A percentile compares a stretch with the other conserved stretches of the same genome.
Conservation (phyloP, 129 eudicot genomes). For the Saussurea involucrata region DNA sequence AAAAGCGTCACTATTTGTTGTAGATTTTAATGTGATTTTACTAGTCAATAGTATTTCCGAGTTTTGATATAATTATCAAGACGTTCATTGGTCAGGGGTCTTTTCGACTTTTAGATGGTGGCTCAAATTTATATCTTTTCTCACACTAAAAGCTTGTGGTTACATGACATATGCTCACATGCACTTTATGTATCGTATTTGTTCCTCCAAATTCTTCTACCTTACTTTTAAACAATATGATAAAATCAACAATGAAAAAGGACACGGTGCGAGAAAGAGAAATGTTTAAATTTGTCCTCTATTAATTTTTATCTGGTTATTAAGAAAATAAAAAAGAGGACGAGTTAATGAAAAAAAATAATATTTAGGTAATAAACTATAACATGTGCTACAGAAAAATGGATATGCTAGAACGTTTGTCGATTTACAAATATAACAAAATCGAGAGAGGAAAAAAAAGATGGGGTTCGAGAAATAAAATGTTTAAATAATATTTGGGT, state of each 20-base stretch:
- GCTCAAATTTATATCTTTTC: background rate
- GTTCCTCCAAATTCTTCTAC: background rate
- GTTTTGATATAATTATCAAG: background rate
- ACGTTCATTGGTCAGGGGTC: background rate
- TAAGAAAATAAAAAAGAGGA: background rate
- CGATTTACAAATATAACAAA: no score
- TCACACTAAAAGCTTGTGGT: background rate
- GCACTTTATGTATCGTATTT: background rate
- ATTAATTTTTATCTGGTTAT: no score
- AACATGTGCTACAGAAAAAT: no score
- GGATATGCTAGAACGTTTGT: no score
- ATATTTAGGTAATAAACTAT: no score
- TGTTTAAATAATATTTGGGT: background rate
- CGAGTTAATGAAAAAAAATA: background rate
- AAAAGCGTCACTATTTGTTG: background rate
- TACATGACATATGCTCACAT: background rate
- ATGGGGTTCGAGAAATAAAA: no score
- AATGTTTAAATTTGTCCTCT: background rate
- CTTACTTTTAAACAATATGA: background rate
- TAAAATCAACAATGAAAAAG: background rate
- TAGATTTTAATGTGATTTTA: background rate
- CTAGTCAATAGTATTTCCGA: background rate
- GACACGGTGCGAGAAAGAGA: background rate
- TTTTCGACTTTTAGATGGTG: background rate
- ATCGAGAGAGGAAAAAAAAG: no score